Evolutionary conservation across 2,329 filamentous ascomycete species (phyloP), one percentile per base, ranked within the genome.

Genomic region (Gremmenia infestans): DNA sequence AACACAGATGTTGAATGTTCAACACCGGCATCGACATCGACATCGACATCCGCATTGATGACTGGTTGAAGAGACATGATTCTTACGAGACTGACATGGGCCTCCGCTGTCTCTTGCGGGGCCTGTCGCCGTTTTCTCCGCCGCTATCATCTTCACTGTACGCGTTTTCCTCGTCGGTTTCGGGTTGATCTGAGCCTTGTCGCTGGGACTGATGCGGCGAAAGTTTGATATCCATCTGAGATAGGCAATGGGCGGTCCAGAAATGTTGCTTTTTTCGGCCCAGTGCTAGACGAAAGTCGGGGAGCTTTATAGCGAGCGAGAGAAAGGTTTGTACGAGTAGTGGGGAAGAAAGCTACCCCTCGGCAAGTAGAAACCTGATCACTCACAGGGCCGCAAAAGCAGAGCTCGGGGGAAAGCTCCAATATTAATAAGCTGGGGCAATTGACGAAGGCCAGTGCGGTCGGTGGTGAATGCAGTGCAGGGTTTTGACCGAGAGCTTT

Each of bases 71-170:
- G 59, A 66, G 63, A 67, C 65, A 69, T 67, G 46, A 57, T 53
- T 53, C 68, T 70, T 70, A 82, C 65, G 76, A 79, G 36, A 81
- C 79, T 50, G 73, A 75, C 68, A 79, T 72, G 45, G 76, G 76
- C 55, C 79, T 61, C 51, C 64, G 71, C 68, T 77, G 78, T 58
- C 77, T 76, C 68, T 80, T 80, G 50, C 72, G 70, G 57, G 67
- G 66, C 60, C 60, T 57, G 25, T 65, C 64, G 25, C 63, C 67
- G 65, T 69, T 70, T 60, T 68, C 68, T 60, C 63, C 65, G 51
- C 52, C 55, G 28, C 61, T 64, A 40, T 68, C 67, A 39, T 69
- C 68, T 9, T 68, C 65, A 49, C 64, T 67, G 47, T 67, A 67
- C 14, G 60, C 63, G 54, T 65, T 65, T 17, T 70, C 65, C 14